Base-by-base conservation (phyloP, 2,329 filamentous ascomycete species). In the Myriosclerotinia curreyana region DNA sequence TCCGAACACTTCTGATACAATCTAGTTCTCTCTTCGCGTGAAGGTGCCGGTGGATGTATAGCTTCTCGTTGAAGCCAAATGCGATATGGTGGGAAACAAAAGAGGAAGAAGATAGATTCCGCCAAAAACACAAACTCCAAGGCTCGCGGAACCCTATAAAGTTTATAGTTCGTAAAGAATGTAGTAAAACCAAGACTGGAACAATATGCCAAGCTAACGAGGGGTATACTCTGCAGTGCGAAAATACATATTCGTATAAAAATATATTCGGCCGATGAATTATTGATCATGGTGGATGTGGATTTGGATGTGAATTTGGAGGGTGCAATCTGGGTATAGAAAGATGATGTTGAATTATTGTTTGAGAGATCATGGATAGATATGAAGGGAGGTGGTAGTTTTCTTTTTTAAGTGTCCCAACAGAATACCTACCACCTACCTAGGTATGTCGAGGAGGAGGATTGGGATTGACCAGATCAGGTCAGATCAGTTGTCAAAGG, bases 91-190 rank as follows among this genome's bases (percentile, higher is more conserved):
- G 84, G 73, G 71, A 81, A 86, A 68, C 83, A 75, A 55, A 79
- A 69, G 25, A 84, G 65, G 73, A 81, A 86, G 74, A 87, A 86
- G 0, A 77, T 70, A 0, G 80, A 74, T 73, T 88, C 85, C n/a
- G 80, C 74, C 31, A 77, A 68, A 54, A 79, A 76, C 74, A 80
- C 81, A 4, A 74, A 69, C 64, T 82, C 64, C 28, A 75, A 67
- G n/a, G 68, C 20, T 40, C 73, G 66, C 20, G 71, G 68, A n/a
- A 72, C 52, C 54, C 71, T 69, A 54, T 66, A 74, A 66, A 42
- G 73, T 70, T 66, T 69, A 68, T 67, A 74, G n/a, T 66, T 66
- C 11, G 71, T 65, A 60, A 69, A 68, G 66, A 72, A 77, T 25
- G 75, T 73, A 60, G 75, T 38, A 14, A 20, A 50, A 25, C 72